A percentile compares a stretch with the other conserved stretches of the same genome.
These are phyloP conservation scores for Saccharomycopsis selenospora DNA, from an alignment of 805 yeast species.

Conservation along the genomic window DNA sequence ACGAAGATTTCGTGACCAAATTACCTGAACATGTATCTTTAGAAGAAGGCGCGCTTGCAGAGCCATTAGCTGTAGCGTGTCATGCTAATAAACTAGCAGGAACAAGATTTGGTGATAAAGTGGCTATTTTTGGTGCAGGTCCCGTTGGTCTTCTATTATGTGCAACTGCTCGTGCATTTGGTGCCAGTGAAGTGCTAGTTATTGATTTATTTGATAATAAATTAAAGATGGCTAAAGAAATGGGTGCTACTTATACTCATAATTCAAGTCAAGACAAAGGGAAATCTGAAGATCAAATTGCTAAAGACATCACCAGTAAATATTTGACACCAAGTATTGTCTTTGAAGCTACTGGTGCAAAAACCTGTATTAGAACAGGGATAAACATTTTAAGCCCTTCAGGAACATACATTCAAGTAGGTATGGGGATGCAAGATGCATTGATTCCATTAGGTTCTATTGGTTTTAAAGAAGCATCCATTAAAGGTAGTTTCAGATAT, in stretches of 20 bases:
- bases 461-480: slow-evolving; percentile 57
- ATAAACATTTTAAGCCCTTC: slow-evolving; percentile 53
- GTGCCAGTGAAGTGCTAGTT: slow-evolving; percentile 64
- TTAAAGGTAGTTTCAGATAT: slow-evolving; percentile 78
- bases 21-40: slow-evolving; percentile 70
- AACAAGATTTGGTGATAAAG: slow-evolving; percentile 56
- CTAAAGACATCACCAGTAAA: slow-evolving; percentile 1
- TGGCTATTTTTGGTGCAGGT: slow-evolving; percentile 80
- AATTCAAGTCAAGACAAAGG: slow-evolving; percentile 33
- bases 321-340: slow-evolving; percentile 45
- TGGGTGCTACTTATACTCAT: slow-evolving; percentile 61
- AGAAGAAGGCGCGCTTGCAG: slow-evolving; percentile 84
- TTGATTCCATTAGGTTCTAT: slow-evolving; percentile 68
- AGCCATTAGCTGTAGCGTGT: slow-evolving; percentile 81
- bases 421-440: slow-evolving; percentile 68
- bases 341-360: slow-evolving; percentile 86
- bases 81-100: slow-evolving; percentile 65
- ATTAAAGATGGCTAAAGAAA: slow-evolving; percentile 54
- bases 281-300: slow-evolving; percentile 32
- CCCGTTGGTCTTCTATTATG: slow-evolving; percentile 79
- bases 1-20: slow-evolving; percentile 77
- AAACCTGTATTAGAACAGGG: slow-evolving; percentile 64
- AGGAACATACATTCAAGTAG: slow-evolving; percentile 77
- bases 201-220: slow-evolving; percentile 66
- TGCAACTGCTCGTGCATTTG: slow-evolving; percentile 65